Conservation (phyloP, 352 stramenopile species). For the Phytophthora lateralis region DNA sequence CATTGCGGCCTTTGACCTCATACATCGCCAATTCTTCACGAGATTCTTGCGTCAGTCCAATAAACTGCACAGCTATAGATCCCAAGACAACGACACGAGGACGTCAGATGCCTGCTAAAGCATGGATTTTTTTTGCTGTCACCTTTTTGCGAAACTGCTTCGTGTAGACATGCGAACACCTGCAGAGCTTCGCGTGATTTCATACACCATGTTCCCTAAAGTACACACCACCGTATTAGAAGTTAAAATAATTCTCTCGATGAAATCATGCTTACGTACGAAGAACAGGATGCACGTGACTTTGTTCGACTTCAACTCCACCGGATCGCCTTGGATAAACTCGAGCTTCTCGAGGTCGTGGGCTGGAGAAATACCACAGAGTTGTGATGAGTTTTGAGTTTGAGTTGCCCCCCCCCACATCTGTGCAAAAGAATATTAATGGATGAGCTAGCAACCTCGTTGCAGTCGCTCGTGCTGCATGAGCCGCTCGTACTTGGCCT, state of each 20-base stretch:
- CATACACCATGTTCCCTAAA: slow-evolving; percentile 67
- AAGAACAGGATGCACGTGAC: slow-evolving; percentile 80
- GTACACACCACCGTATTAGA: background rate
- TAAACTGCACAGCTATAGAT: slow-evolving; percentile 52
- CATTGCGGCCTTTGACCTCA: slow-evolving; percentile 52
- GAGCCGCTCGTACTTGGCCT: slow-evolving; percentile 59
- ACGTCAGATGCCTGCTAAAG: slow-evolving; percentile 10
- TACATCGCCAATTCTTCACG: slow-evolving; percentile 70
- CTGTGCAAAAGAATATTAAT: background rate
- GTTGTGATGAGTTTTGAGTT: background rate
- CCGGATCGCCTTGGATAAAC: slow-evolving; percentile 53
- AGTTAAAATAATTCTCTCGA: background rate
- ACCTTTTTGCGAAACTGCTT: slow-evolving; percentile 43
- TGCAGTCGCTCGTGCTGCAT: slow-evolving; percentile 32
- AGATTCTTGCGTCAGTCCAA: slow-evolving; percentile 73
- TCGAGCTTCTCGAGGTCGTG: slow-evolving; percentile 53
- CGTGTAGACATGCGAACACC: slow-evolving; percentile 50
- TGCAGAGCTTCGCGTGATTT: slow-evolving; percentile 58
- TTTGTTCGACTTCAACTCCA: slow-evolving; percentile 63
- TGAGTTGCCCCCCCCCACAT: background rate
- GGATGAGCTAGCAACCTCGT: slow-evolving; percentile 8
- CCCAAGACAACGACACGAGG: slow-evolving; percentile 11
- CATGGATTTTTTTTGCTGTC: background rate
- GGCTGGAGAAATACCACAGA: slow-evolving; percentile 21
- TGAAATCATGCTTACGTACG: slow-evolving; percentile 30